Base-by-base conservation (phyloP, 768 basidiomycete species). In the Tephrocybe rancida region DNA sequence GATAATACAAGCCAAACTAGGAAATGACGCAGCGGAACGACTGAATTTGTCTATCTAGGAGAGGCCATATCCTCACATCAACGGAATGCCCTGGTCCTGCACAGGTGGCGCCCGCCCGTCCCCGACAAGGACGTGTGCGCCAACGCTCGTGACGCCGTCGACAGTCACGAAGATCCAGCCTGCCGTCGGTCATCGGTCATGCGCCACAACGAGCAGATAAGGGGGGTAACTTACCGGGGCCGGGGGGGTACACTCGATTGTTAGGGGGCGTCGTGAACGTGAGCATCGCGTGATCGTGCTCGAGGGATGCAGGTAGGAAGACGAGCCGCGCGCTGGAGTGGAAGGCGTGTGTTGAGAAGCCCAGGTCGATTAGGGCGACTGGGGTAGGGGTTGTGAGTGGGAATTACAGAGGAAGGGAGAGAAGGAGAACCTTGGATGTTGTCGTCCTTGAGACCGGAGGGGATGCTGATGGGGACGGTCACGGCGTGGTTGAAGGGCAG, bases 331-430 rank as follows among this genome's bases (percentile, higher is more conserved):
- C 64, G 53, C 73, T 74, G 1, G 52, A 34, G 30, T 59, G 58
- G 43, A 56, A 59, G 0, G 69, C 73, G 50, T 77, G 76, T 1
- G 76, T 72, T 1, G 72, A 71, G 56, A 76, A 77, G 0, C 75
- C 74, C 14, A 75, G 64, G 49, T 78, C 74, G 53, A 72, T 71
- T 11, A 77, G 56, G 7, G 69, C 66, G 24, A 74, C 75, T 76
- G 45, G n/a, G 19, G 19, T 13, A 25, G 19, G 10, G 16, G 9
- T 9, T 10, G 43, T 1, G 43, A 7, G 2, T 30, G 5, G 14
- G 21, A 5, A 30, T 13, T 13, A 24, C 30, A 13, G 13, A 32
- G 22, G 21, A 13, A 27, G 14, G 10, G 10, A 7, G 6, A n/a
- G 18, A 25, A 14, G 3, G 30, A 9, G 16, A 26, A 71, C 72